phyloP scores from a whole-genome alignment of 2,329 filamentous ascomycete genomes.

The Malbranchea cinnamomea region DNA sequence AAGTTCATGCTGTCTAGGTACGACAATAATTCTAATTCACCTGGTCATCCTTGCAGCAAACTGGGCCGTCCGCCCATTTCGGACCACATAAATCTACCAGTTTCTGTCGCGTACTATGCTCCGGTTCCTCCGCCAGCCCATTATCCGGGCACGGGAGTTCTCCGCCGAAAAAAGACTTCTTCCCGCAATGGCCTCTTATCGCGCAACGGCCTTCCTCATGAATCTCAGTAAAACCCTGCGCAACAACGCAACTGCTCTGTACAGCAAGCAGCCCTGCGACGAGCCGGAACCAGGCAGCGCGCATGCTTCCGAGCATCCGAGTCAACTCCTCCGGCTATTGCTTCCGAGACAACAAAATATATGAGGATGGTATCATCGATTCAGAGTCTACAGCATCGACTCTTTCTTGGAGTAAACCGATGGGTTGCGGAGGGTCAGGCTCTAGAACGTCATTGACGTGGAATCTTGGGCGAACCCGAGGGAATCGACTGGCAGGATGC shows the following conservation, averaged over 20 bases:
- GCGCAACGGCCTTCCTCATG: constrained; percentile 84
- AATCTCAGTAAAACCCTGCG: constrained; percentile 29
- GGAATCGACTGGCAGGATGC: no score
- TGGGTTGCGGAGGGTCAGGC: no score
- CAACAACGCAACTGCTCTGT: constrained; percentile 4
- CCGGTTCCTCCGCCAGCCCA: constrained; percentile 59
- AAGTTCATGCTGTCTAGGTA: not conserved
- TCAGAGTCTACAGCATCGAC: no score
- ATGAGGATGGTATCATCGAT: no score
- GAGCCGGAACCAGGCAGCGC: constrained; percentile 3
- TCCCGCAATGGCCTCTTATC: constrained; percentile 81
- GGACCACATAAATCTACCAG: constrained; percentile 73
- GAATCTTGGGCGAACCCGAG: no score
- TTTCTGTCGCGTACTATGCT: constrained; percentile 55
- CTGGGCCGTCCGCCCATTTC: constrained; percentile 68
- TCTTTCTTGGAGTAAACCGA: no score
- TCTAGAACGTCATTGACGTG: no score
- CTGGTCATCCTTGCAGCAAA: constrained; percentile 77
- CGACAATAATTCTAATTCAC: constrained; percentile 20
- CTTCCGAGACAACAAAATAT: no score
- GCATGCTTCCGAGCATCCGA: constrained; percentile 3
- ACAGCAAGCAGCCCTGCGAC: constrained; percentile 6
- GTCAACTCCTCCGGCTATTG: no score
- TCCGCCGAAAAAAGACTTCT: constrained; percentile 76
- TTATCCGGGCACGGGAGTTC: constrained; percentile 91